phyloP scores from a whole-genome alignment of 805 yeast species.

The Saitoella complicata region DNA sequence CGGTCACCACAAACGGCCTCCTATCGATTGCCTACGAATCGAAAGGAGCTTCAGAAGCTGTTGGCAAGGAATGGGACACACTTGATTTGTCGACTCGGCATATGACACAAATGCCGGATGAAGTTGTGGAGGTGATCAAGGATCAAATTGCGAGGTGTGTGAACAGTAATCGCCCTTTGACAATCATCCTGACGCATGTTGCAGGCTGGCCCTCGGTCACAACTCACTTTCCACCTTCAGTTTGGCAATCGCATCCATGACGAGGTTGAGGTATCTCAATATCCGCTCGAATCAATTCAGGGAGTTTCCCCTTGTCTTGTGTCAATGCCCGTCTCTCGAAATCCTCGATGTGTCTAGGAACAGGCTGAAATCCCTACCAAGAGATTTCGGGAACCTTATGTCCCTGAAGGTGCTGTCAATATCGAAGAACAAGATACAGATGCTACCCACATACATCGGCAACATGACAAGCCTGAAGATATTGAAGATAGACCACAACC shows the following conservation, averaged over 20 bases:
- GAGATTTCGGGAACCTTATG: constrained; percentile 25
- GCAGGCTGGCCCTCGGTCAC: constrained; percentile 1
- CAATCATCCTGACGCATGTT: no score
- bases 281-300: constrained; percentile 43
- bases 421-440: constrained; percentile 40
- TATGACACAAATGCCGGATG: no score
- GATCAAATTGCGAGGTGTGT: no score
- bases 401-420: constrained; percentile 40
- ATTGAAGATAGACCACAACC: constrained; percentile 48
- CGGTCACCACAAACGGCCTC: no score
- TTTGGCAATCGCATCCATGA: constrained; percentile 15
- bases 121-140: no score
- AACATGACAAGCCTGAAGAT: constrained; percentile 37
- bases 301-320: constrained; percentile 32
- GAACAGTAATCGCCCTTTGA: no score
- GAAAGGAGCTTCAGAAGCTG: no score
- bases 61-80: no score
- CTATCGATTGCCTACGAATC: no score
- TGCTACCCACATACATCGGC: constrained; percentile 36
- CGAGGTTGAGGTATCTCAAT: constrained; percentile 42
- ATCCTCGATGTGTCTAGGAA: constrained; percentile 52
- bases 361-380: constrained; percentile 32
- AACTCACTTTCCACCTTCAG: not conserved
- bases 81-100: no score
- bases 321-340: constrained; percentile 31